Evolutionary conservation across 495 filamentous ascomycete species (phyloP), one percentile per base, ranked within the genome.

Genomic region (Aspergillus affinis): DNA sequence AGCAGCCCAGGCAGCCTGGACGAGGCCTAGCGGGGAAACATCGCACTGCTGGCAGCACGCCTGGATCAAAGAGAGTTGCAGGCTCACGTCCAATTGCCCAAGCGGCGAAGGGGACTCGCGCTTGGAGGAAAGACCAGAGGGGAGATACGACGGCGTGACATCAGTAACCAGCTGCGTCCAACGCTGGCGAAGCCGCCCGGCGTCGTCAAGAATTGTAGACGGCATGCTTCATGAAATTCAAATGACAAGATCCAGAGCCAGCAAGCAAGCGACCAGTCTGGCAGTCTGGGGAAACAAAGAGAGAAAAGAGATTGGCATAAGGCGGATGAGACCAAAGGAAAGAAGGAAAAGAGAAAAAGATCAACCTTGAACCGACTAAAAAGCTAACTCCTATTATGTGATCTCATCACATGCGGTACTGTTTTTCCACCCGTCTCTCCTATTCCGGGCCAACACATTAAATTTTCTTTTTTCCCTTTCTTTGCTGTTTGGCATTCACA

Each of bases 1-100:
- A 7, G 82, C 53, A 19, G 73, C 74, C 81, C 81, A 82, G 18
- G 71, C 77, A 45, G 78, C 67, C 51, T 82, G 76, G 48, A 81
- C 62, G 18, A 76, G 66, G 56, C 68, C 74, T 17, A 73, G 66
- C 9, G 75, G 49, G 4, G 78, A 78, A 3, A 78, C 61, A 45
- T 70, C 70, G 48, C 72, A 67, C 52, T 63, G 58, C 26, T 68
- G 61, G 49, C 76, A 78, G 63, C 75, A 76, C 3, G 50, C 32
- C 47, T 69, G 64, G 48, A 62, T 53, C 10, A 30, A 32, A 8
- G 60, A 27, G n/a, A 58, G 21, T 29, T 58, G 18, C 36, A 62
- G 51, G 48, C 49, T 29, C 30, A 62, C 60, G 30, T 58, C 56
- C 13, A 62, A 15, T 21, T 46, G 41, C 12, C 60, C 60, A 12